Percentiles rank a stretch among this genome's conserved stretches.
These are phyloP conservation scores for Penicillium sp. DNA, from an alignment of 2,329 filamentous ascomycete species.

Conservation along the genomic window DNA sequence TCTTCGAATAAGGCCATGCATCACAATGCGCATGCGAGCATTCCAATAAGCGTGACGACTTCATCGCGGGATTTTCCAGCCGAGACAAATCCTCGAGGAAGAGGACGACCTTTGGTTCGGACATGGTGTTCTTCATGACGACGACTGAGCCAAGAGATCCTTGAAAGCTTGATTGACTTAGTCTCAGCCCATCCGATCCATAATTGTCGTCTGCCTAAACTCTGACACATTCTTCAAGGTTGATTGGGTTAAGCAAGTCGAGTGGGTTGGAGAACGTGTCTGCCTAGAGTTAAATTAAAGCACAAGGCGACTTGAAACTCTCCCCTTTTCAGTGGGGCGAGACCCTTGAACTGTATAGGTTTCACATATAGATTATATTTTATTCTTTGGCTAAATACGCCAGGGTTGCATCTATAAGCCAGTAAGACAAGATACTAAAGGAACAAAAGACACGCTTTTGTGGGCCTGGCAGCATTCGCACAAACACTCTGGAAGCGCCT, in stretches of 20 bases:
- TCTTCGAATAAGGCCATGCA: neutral
- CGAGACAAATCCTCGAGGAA: neutral
- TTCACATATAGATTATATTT: neutral
- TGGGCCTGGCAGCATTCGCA: neutral
- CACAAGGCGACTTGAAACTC: neutral
- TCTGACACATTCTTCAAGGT: neutral
- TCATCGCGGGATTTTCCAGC: neutral
- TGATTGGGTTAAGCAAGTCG: neutral
- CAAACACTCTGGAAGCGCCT: neutral
- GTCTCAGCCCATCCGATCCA: neutral
- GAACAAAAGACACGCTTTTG: neutral
- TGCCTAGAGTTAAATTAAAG: neutral
- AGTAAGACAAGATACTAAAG: neutral
- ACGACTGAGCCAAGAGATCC: conserved; percentile 4
- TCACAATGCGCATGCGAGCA: conserved; percentile 6
- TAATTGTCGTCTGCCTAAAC: neutral
- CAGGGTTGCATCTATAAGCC: neutral
- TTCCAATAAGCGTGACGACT: conserved; percentile 2
- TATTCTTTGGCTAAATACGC: neutral
- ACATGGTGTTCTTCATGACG: neutral
- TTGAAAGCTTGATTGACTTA: conserved; percentile 8
- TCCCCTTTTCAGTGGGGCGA: neutral
- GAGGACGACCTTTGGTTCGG: neutral
- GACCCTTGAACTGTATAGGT: neutral
- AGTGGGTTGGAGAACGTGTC: neutral